Base-by-base conservation (phyloP, 2,329 filamentous ascomycete species). In the Cadophora sp. region DNA sequence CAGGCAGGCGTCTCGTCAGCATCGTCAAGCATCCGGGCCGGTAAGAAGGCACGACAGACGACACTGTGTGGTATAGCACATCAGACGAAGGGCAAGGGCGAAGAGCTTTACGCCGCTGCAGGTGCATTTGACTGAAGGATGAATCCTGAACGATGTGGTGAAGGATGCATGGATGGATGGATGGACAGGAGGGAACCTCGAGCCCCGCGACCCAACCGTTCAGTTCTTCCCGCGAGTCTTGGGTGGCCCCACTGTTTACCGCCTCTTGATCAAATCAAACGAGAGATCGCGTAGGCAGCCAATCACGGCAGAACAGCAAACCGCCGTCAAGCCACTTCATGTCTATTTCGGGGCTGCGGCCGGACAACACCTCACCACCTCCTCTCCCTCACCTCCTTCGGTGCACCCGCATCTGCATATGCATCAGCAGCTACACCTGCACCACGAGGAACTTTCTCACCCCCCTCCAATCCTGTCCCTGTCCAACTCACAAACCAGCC, bases 261-360 rank as follows among this genome's bases (percentile, higher is more conserved):
- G 11, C 4, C 19, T 22, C n/a, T 3, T n/a, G 29, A 37, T 19
- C 55, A 31, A 37, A 58, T 58, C 55, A 58, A 31, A 12, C 2
- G 6, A n/a, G n/a, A 12, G 16, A 12, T 58, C 55, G 55, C 55
- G 7, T 58, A 24, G 1, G 19, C 27, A 34, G 55, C 55, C 55
- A 58, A 58, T 58, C 31, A 58, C 19, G 19, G 22, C n/a, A 2
- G 19, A 16, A 37, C 55, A 37, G 19, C 31, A 37, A 31, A n/a
- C 55, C n/a, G 11, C n/a, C 29, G 2, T 58, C 55, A 58, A 58
- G 55, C 55, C 55, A 58, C 55, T 7, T 58, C 55, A 58, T 58
- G 55, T 58, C 55, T 58, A 58, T 37, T 58, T 26, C 55, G 55
- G 55, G 55, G 55, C 55, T 58, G 55, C 11, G n/a, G 11, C 22